Base-by-base conservation (phyloP, 1,284 basidiomycete genomes). In the Tremellales sp. region DNA sequence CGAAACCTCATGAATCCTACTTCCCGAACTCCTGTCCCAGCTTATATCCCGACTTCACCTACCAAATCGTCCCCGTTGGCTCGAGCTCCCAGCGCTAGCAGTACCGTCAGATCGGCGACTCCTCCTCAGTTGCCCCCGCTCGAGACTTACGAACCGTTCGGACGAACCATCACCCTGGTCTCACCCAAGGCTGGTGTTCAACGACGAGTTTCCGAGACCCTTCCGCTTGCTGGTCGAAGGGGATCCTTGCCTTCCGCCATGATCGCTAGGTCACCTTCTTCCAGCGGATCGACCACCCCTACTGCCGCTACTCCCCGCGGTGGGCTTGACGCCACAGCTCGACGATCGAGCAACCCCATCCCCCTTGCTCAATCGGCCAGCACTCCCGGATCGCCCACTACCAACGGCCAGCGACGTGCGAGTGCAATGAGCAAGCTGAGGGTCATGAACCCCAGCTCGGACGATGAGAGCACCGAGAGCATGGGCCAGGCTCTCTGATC, bases 121-220 rank as follows among this genome's bases (percentile, higher is more conserved):
- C 48, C 55, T 3, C 59, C 62, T 23, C 57, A 48, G 5, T 48
- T 65, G 47, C 62, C 62, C 22, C 56, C 61, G 68, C 8, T 75
- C 60, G 3, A 74, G 64, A 46, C 55, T 80, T 74, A 0, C 76
- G 77, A 39, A 78, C 76, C 60, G 84, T 72, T 86, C 86, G 87
- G 33, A 77, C 78, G 52, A 21, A 60, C 51, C 2, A 56, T 65
- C 45, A 49, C 47, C 23, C 51, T 58, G 11, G 57, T 62, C 13
- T 49, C 51, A 42, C 49, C 52, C 15, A 46, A 48, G 39, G 42
- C 56, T 29, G 52, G 53, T 23, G n/a, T n/a, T n/a, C n/a, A n/a
- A 36, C 29, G 52, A 21, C 35, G 58, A 36, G 48, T 50, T 24
- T 53, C 58, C 12, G 52, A 65, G 26, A 46, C 47, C 35, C 49